phyloP scores from a whole-genome alignment of 2,329 filamentous ascomycete species.

The Aphanocladium album region DNA sequence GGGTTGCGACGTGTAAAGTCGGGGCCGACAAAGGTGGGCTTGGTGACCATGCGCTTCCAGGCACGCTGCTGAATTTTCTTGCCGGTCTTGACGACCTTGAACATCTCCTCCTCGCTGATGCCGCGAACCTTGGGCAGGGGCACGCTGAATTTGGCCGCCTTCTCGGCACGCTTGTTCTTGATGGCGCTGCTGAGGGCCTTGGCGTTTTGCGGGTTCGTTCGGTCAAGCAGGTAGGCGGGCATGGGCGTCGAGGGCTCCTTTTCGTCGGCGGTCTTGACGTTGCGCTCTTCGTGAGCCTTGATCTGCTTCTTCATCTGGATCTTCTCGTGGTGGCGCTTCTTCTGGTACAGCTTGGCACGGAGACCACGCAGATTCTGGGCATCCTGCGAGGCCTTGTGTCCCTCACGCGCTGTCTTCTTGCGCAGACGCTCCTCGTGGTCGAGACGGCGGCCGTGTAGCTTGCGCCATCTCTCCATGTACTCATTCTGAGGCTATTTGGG shows the following conservation, averaged over 20 bases:
- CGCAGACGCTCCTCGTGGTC: slow-evolving; percentile 86
- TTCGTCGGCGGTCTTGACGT: slow-evolving; percentile 81
- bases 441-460: slow-evolving; percentile 45
- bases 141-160: slow-evolving; percentile 88
- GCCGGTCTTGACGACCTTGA: slow-evolving; percentile 92
- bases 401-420: slow-evolving; percentile 83
- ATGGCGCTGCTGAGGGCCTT: slow-evolving; percentile 78
- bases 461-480: slow-evolving; percentile 64
- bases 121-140: slow-evolving; percentile 88
- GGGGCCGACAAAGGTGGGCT: slow-evolving; percentile 70
- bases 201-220: slow-evolving; percentile 53
- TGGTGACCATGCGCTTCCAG: slow-evolving; percentile 65
- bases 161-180: slow-evolving; percentile 92
- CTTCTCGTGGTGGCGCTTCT: slow-evolving; percentile 95
- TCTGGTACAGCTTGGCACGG: slow-evolving; percentile 85
- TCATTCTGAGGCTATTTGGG: slow-evolving; percentile 64
- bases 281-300: slow-evolving; percentile 91
- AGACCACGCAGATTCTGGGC: slow-evolving; percentile 91
- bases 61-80: slow-evolving; percentile 89
- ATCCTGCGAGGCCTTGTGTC: slow-evolving; percentile 80
- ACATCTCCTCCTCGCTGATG: slow-evolving; percentile 95
- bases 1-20: slow-evolving; percentile 88
- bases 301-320: slow-evolving; percentile 96
- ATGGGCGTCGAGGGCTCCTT: slow-evolving; percentile 78
- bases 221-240: slow-evolving; percentile 89